Percentiles rank a stretch among this genome's conserved stretches.
Conservation (phyloP, 1,139 yeast genomes). For the Pichia inconspicua region DNA sequence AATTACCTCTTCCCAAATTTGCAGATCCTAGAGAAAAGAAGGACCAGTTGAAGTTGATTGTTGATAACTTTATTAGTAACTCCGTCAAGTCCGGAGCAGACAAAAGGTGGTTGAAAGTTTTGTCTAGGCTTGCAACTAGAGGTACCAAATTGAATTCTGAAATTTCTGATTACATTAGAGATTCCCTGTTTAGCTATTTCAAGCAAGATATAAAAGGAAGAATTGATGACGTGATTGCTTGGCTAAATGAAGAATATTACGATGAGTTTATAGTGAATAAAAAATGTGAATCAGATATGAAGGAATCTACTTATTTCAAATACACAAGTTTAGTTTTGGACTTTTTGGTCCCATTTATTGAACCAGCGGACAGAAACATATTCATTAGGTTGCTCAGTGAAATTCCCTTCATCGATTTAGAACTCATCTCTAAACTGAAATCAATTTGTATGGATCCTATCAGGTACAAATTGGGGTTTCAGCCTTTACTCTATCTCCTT, state of each 20-base stretch:
- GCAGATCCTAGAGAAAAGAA: constrained; percentile 43
- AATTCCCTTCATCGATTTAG: constrained; percentile 63
- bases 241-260: constrained; percentile 97
- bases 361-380: constrained; percentile 66
- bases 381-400: constrained; percentile 82
- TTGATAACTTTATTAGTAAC: constrained; percentile 46
- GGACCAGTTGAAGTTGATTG: constrained; percentile 44
- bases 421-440: constrained; percentile 54
- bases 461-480: constrained; percentile 71
- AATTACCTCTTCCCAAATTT: constrained; percentile 51
- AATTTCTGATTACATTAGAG: constrained; percentile 56
- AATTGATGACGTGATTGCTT: constrained; percentile 73
- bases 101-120: constrained; percentile 54
- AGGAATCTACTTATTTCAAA: constrained; percentile 35
- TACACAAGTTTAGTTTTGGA: constrained; percentile 76
- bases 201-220: constrained; percentile 65
- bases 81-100: constrained; percentile 27
- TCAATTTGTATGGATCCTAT: constrained; percentile 83
- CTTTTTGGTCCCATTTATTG: constrained; percentile 75
- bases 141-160: constrained; percentile 45
- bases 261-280: constrained; percentile 32
- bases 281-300: constrained; percentile 3
- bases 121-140: constrained; percentile 72
- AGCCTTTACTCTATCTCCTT: constrained; percentile 69
- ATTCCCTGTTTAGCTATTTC: constrained; percentile 64